A percentile compares a stretch with the other conserved stretches of the same genome.
phyloP scores from a whole-genome alignment of 23 red algal genomes.

The Gracilaria domingensis region DNA sequence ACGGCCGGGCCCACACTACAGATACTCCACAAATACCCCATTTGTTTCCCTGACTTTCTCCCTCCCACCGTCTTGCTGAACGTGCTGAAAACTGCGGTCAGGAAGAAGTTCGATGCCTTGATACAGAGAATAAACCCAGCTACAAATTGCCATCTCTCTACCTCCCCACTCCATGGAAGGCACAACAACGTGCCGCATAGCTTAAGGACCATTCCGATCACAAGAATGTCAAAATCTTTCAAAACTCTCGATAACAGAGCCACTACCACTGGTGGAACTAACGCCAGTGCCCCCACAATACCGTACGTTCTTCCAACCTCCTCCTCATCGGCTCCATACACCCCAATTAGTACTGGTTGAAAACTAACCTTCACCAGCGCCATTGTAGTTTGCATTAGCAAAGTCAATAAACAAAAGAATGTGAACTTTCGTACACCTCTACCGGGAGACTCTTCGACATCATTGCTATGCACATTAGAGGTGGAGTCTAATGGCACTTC shows the following conservation, averaged over 20 bases:
- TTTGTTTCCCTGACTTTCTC: neutral
- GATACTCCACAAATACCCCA: constrained; percentile 54
- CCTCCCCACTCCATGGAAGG: constrained; percentile 14
- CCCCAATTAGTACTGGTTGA: constrained; percentile 33
- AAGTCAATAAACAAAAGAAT: neutral
- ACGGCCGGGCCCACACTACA: neutral
- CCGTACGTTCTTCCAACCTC: constrained; percentile 18
- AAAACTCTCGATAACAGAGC: constrained; percentile 1
- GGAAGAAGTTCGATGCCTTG: constrained; percentile 30
- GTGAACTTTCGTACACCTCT: neutral
- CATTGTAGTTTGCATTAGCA: neutral
- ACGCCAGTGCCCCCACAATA: constrained; percentile 2
- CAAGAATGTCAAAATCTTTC: constrained; percentile 9
- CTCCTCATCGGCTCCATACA: constrained; percentile 5
- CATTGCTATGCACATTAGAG: neutral
- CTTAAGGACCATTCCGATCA: constrained; percentile 21
- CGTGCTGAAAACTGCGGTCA: constrained; percentile 23
- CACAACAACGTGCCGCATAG: constrained; percentile 1
- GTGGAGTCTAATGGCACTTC: neutral
- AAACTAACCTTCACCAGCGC: neutral
- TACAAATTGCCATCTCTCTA: constrained; percentile 34
- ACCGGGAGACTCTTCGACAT: neutral
- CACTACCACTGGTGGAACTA: constrained; percentile 16
- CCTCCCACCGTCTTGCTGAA: constrained; percentile 17
- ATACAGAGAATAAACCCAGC: neutral